A percentile compares a stretch with the other conserved stretches of the same genome.
These are phyloP conservation scores for Metarhizium robertsii DNA, from an alignment of 2,329 filamentous ascomycete species.

Conservation along the genomic window DNA sequence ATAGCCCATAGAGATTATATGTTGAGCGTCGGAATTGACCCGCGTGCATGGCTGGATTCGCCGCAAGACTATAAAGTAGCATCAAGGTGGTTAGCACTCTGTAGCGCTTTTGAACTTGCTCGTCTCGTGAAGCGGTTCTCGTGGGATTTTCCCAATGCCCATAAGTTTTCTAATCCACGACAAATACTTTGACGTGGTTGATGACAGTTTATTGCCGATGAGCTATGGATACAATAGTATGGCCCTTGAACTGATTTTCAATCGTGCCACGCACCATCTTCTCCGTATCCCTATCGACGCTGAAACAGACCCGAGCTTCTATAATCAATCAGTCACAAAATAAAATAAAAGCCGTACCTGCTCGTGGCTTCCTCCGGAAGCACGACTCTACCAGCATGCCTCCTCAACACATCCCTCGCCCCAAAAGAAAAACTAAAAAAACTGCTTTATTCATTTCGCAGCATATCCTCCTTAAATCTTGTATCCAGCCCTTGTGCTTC, in stretches of 20 bases:
- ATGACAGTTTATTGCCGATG: too few species aligned
- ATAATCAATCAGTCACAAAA: background rate
- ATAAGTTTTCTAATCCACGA: background rate
- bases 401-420: conserved; percentile 29
- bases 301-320: background rate
- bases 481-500: too few species aligned
- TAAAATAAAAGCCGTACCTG: conserved; percentile 19
- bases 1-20: background rate
- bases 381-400: conserved; percentile 9
- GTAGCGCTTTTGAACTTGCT: conserved; percentile 11
- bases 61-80: conserved; percentile 9
- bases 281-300: background rate
- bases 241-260: too few species aligned
- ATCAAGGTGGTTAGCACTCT: too few species aligned
- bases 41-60: conserved; percentile 15
- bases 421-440: conserved; percentile 33
- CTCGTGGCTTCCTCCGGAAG: conserved; percentile 34
- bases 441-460: conserved; percentile 31
- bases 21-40: background rate
- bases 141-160: conserved; percentile 1
- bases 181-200: too few species aligned
- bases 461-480: too few species aligned
- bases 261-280: too few species aligned
- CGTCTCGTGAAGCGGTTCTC: background rate
- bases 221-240: too few species aligned